Percentiles rank a stretch among this genome's conserved stretches.
These are phyloP conservation scores for Leishmania turanica DNA, from an alignment of 208 protist genomes.

Conservation along the genomic window DNA sequence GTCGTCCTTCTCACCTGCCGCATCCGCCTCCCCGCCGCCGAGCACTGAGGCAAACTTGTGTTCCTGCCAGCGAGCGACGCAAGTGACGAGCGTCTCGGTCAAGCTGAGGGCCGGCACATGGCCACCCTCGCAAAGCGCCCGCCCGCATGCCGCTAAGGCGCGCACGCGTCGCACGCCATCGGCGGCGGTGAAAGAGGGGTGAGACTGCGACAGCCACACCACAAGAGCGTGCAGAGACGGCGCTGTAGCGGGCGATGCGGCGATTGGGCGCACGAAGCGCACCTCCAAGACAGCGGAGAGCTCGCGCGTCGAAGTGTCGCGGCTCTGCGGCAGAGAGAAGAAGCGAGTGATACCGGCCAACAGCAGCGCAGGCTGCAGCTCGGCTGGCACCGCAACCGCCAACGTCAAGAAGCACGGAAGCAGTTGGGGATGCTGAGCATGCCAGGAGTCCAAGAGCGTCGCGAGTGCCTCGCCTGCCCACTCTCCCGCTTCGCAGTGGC, in stretches of 20 bases:
- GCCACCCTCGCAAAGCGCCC: conserved; percentile 23
- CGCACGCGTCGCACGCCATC: conserved; percentile 29
- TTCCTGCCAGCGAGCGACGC: conserved; percentile 37
- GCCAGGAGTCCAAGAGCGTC: conserved; percentile 36
- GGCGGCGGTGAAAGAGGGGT: conserved; percentile 27
- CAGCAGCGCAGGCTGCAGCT: conserved; percentile 29
- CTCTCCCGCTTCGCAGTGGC: conserved; percentile 9
- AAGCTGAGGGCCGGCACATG: conserved; percentile 15
- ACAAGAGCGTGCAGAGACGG: conserved; percentile 12
- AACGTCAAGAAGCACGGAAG: conserved; percentile 30
- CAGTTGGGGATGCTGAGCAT: conserved; percentile 28
- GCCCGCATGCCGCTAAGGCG: conserved; percentile 36
- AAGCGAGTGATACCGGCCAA: conserved; percentile 19
- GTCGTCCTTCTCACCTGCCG: conserved; percentile 1
- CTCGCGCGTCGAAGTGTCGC: conserved; percentile 16
- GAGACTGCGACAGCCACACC: conserved; percentile 33
- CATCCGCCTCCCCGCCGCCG: background rate
- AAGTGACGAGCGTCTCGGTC: conserved; percentile 27
- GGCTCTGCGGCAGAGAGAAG: conserved; percentile 13
- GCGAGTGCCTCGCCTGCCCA: conserved; percentile 26
- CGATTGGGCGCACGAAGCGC: conserved; percentile 13
- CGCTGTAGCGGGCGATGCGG: conserved; percentile 5
- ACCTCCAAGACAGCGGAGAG: conserved; percentile 3
- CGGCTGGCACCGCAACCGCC: conserved; percentile 14
- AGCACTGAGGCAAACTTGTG: conserved; percentile 24